phyloP scores from a whole-genome alignment of 2,329 filamentous ascomycete genomes.

The Cladorrhinum sp. region DNA sequence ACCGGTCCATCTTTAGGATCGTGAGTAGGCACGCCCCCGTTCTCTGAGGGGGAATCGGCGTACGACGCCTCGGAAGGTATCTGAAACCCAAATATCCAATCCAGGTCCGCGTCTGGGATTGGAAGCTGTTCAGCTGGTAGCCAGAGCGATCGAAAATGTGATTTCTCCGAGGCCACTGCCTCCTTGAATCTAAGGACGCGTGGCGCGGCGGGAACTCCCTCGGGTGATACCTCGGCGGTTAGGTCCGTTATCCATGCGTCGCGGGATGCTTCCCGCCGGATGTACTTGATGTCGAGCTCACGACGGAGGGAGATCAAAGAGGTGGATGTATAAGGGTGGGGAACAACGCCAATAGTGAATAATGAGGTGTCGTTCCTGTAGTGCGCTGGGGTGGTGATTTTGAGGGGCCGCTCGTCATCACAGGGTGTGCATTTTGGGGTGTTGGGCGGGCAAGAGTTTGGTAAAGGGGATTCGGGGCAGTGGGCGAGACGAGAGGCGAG shows the following conservation, averaged over 20 bases:
- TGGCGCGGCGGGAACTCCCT: slow-evolving; percentile 58
- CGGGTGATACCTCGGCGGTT: slow-evolving; percentile 66
- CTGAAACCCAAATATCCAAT: slow-evolving; percentile 87
- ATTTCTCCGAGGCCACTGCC: slow-evolving; percentile 66
- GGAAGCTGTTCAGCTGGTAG: slow-evolving; percentile 64
- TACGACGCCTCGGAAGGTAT: slow-evolving; percentile 55
- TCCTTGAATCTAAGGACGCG: slow-evolving; percentile 78
- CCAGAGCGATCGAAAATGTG: slow-evolving; percentile 64
- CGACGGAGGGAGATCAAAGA: slow-evolving; percentile 63
- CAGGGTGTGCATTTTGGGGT: slow-evolving; percentile 71
- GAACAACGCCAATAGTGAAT: slow-evolving; percentile 83
- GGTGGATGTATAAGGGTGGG: slow-evolving; percentile 84
- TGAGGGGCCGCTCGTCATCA: slow-evolving; percentile 60
- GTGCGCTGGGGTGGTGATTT: slow-evolving; percentile 61
- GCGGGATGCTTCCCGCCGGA: slow-evolving; percentile 66
- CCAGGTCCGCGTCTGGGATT: slow-evolving; percentile 63
- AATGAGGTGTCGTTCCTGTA: slow-evolving; percentile 70
- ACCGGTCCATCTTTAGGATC: slow-evolving; percentile 45
- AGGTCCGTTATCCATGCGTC: slow-evolving; percentile 75
- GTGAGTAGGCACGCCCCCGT: slow-evolving; percentile 47
- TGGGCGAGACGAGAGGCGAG: slow-evolving; percentile 72
- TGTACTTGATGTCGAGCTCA: slow-evolving; percentile 59
- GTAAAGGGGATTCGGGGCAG: slow-evolving; percentile 71
- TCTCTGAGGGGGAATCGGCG: slow-evolving; percentile 36
- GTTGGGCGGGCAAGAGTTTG: slow-evolving; percentile 82